Conservation (phyloP, 257 asterid genomes). For the Rehmannia glutinosa region DNA sequence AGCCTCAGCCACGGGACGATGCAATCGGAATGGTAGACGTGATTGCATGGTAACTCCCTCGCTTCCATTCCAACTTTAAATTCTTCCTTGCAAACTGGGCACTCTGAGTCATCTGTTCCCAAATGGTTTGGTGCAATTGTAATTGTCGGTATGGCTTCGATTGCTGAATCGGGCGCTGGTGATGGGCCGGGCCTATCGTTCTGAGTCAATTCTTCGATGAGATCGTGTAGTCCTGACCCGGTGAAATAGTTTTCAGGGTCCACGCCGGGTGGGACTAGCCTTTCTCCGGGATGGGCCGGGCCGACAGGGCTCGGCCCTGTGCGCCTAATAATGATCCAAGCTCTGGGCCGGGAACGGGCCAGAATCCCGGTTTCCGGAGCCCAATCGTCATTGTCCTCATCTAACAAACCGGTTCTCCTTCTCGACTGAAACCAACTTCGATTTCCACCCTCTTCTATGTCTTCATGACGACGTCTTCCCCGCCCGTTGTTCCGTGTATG, state of each 20-base stretch:
- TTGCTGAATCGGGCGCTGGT: slow-evolving; percentile 64
- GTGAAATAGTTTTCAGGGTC: slow-evolving; percentile 58
- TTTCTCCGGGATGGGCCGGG: slow-evolving; percentile 15
- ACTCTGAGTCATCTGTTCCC: slow-evolving; percentile 50
- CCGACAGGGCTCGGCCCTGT: slow-evolving; percentile 19
- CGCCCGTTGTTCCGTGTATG: slow-evolving; percentile 23
- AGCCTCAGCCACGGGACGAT: slow-evolving; percentile 92
- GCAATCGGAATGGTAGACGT: slow-evolving; percentile 78
- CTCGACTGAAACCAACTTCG: slow-evolving; percentile 35
- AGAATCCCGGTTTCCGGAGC: slow-evolving; percentile 66
- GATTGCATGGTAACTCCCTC: slow-evolving; percentile 79
- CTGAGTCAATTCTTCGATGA: slow-evolving; percentile 69
- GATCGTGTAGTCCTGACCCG: slow-evolving; percentile 58
- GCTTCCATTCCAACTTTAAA: slow-evolving; percentile 63
- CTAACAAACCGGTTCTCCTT: slow-evolving; percentile 34
- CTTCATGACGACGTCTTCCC: slow-evolving; percentile 25
- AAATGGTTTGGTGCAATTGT: slow-evolving; percentile 51
- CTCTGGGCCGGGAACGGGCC: slow-evolving; percentile 52
- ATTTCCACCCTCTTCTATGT: slow-evolving; percentile 18
- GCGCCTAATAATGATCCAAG: slow-evolving; percentile 57
- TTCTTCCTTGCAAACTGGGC: slow-evolving; percentile 91
- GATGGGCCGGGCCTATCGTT: slow-evolving; percentile 79
- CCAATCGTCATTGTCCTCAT: slow-evolving; percentile 37
- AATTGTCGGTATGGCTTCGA: slow-evolving; percentile 49
- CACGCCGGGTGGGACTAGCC: slow-evolving; percentile 31